A percentile compares a stretch with the other conserved stretches of the same genome.
phyloP scores from a whole-genome alignment of 139 green algal species.

The Chlorella sp. region DNA sequence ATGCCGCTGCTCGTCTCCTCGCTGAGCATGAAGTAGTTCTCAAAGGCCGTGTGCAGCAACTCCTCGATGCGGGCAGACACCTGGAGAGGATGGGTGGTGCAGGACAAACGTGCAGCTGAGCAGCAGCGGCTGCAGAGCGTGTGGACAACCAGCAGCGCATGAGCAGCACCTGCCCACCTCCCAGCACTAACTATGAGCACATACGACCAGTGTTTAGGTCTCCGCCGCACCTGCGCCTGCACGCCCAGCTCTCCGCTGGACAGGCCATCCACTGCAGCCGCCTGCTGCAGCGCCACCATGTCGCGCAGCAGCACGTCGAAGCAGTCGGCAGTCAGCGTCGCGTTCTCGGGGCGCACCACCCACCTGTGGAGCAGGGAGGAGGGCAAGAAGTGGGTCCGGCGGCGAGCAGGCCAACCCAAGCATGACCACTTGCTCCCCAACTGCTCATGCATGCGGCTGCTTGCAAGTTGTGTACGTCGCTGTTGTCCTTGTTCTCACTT shows the following conservation, averaged over 20 bases:
- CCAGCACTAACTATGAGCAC: too few relatives aligned
- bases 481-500: too few relatives aligned
- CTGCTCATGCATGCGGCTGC: too few relatives aligned
- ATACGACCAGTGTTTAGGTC: too few relatives aligned
- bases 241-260: constrained; percentile 48
- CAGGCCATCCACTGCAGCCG: constrained; percentile 28
- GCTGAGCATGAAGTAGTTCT: constrained; percentile 60
- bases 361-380: background rate
- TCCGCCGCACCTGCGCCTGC: constrained; percentile 28
- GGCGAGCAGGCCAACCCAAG: too few relatives aligned
- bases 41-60: constrained; percentile 55
- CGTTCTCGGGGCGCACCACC: constrained; percentile 54
- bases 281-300: constrained; percentile 54
- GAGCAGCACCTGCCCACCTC: too few relatives aligned
- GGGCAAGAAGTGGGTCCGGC: too few relatives aligned
- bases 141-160: too few relatives aligned
- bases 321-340: constrained; percentile 50
- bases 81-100: background rate
- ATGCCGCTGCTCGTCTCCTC: constrained; percentile 56
- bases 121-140: too few relatives aligned
- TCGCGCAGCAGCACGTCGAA: constrained; percentile 45
- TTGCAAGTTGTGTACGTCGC: too few relatives aligned
- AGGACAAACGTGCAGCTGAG: background rate
- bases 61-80: constrained; percentile 43
- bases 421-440: too few relatives aligned